Conservation (phyloP, 129 eudicot species). For the Flaveria brownii region DNA sequence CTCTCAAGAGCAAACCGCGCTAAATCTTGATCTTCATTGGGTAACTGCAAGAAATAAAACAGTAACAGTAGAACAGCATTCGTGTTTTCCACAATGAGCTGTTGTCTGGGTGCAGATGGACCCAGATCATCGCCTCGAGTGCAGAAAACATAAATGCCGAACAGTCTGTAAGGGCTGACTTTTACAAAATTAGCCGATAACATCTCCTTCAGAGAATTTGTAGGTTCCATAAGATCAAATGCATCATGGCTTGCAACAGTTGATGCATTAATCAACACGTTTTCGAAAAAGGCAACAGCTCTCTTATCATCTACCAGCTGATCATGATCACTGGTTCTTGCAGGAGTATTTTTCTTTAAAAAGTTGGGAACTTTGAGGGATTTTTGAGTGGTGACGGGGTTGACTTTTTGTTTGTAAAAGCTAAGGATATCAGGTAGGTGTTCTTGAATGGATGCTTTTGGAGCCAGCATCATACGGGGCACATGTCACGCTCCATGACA, state of each 20-base stretch:
- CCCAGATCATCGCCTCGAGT: slow-evolving; percentile 32
- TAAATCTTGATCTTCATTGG: slow-evolving; percentile 29
- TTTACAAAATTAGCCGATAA: slow-evolving; percentile 46
- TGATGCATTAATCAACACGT: slow-evolving; percentile 53
- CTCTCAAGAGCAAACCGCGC: slow-evolving; percentile 11
- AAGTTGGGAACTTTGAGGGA: neutral
- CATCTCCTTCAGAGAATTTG: slow-evolving; percentile 50
- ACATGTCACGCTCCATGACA: slow-evolving; percentile 63
- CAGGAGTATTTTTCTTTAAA: neutral
- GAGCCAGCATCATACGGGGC: slow-evolving; percentile 74
- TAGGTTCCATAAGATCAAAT: slow-evolving; percentile 60
- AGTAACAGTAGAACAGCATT: slow-evolving; percentile 66
- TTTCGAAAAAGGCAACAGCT: slow-evolving; percentile 37
- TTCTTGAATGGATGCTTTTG: slow-evolving; percentile 44
- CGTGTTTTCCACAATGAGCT: slow-evolving; percentile 54
- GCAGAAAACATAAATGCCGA: slow-evolving; percentile 64
- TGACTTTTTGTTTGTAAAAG: slow-evolving; percentile 40
- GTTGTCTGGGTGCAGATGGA: neutral
- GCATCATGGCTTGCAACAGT: slow-evolving; percentile 68
- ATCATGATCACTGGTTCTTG: neutral
- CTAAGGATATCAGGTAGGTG: slow-evolving; percentile 42
- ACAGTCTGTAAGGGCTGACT: slow-evolving; percentile 81
- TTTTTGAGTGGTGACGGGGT: neutral
- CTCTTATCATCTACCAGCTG: slow-evolving; percentile 7
- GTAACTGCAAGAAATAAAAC: slow-evolving; percentile 54